Evolutionary conservation across 2,329 filamentous ascomycete genomes (phyloP).

Genomic region (Boeremia exigua): DNA sequence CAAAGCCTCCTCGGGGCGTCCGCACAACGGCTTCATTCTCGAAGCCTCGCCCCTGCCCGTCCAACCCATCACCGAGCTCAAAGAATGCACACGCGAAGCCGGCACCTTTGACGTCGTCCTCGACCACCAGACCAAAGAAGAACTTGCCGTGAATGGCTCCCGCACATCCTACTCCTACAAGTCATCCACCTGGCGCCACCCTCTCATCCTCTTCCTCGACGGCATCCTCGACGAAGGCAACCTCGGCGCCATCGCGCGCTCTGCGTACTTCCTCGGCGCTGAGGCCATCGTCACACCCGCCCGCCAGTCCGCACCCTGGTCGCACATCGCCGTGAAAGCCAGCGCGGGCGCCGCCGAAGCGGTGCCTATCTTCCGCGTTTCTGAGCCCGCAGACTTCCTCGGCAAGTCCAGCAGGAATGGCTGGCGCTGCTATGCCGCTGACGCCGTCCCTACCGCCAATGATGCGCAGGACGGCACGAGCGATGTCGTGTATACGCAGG

Average conservation of each 20-base stretch:
- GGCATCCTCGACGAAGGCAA: conserved; percentile 87
- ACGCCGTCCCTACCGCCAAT: conserved; percentile 40
- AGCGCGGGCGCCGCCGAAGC: conserved; percentile 87
- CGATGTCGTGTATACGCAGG: conserved; percentile 34
- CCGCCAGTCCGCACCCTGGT: conserved; percentile 73
- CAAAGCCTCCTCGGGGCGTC: conserved; percentile 80
- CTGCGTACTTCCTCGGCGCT: conserved; percentile 88
- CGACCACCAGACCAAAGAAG: conserved; percentile 75
- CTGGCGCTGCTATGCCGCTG: conserved; percentile 85
- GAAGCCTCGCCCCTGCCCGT: conserved; percentile 85
- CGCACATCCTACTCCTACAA: conserved; percentile 58
- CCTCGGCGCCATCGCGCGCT: conserved; percentile 85
- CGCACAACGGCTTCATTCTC: conserved; percentile 88
- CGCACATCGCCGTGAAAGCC: conserved; percentile 81
- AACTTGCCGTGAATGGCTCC: conserved; percentile 74
- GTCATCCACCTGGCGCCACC: conserved; percentile 60
- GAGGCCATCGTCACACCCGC: conserved; percentile 81
- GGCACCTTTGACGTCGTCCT: conserved; percentile 48
- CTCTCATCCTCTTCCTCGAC: conserved; percentile 76
- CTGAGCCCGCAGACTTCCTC: conserved; percentile 73
- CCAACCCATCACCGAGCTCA: conserved; percentile 68
- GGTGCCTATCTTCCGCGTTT: conserved; percentile 73
- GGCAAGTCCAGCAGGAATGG: conserved; percentile 70
- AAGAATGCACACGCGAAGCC: conserved; percentile 53
- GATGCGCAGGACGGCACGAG: conserved; percentile 30